Evolutionary conservation across 1,139 yeast genomes (phyloP), one percentile per base, ranked within the genome.

Genomic region (Starmera stellimalicola): DNA sequence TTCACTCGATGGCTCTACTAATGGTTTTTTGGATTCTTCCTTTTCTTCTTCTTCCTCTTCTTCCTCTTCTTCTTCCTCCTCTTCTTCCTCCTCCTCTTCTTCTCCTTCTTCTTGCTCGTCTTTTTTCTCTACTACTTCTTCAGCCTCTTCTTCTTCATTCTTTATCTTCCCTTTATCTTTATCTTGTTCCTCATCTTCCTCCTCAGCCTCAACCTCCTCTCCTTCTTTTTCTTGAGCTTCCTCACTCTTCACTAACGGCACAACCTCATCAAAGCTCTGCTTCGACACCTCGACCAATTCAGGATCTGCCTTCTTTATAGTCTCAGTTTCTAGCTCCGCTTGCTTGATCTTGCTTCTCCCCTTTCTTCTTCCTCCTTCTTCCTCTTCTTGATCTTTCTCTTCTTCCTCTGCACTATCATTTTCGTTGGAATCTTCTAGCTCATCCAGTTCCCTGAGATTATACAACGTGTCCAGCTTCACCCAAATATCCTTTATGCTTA

Each of bases 401-500:
- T 37, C 36, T 20, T 47, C 49, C 16, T 35, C 40, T 25, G 42
- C 52, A 18, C 42, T 49, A n/a, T 43, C 52, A 6, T 46, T 51
- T 18, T 42, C 49, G 14, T 41, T 43, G 3, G 43, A 51, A 27
- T 62, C 65, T 38, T 73, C 83, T 16, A 73, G 43, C 27, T 58
- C 65, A 41, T 78, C 83, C 14, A 78, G 60, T 29, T 68, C 70
- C 7, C 65, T 62, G 31, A 81, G 55, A 45, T 79, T 66, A 48
- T 78, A 82, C 30, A 73, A 55, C 16, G 60, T 58, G 3, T 48
- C 57, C 14, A 82, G 61, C 47, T 75, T 77, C 14, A 58, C 62
- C 79, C 83, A 74, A 7, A 82, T 62, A 30, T 78, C 81, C 2
- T 51, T 47, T 0, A 69, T 64, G 1, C 70, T 58, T 33, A 70